phyloP scores from a whole-genome alignment of 208 protist species.

The Acanthamoeba culbertsoni region DNA sequence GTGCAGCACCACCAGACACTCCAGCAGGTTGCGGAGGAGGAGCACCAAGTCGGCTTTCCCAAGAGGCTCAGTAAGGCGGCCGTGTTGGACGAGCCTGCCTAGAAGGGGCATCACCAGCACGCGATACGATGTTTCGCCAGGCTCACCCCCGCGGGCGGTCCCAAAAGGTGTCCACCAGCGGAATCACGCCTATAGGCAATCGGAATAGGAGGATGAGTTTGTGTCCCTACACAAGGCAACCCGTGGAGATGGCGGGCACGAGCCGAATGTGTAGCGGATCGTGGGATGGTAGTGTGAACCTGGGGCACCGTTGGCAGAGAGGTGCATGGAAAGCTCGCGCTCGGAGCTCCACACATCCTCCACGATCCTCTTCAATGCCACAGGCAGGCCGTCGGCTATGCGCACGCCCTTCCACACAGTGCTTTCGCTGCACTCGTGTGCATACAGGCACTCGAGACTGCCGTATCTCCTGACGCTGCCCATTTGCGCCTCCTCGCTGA shows the following conservation, averaged over 20 bases:
- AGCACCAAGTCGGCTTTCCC: neutral
- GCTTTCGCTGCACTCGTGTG: neutral
- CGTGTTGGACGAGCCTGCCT: neutral
- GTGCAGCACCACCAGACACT: neutral
- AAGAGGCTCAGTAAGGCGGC: neutral
- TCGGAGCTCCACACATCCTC: neutral
- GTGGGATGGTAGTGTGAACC: too few species aligned
- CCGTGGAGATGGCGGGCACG: too few species aligned
- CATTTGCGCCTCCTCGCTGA: neutral
- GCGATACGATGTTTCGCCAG: neutral
- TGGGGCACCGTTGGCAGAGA: neutral
- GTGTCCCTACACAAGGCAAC: neutral
- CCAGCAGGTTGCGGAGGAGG: neutral
- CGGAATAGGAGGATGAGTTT: neutral
- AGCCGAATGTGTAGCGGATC: too few species aligned
- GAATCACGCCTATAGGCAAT: neutral
- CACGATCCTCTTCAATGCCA: neutral
- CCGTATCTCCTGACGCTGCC: neutral
- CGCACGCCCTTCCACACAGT: neutral
- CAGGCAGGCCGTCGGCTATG: neutral
- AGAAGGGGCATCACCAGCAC: conserved; percentile 16
- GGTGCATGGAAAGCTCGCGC: conserved; percentile 4
- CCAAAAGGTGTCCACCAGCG: conserved; percentile 24
- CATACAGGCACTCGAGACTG: neutral
- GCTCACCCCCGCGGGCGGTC: neutral